Evolutionary conservation across 2,329 filamentous ascomycete genomes (phyloP).

Genomic region (Trichoderma sp.): DNA sequence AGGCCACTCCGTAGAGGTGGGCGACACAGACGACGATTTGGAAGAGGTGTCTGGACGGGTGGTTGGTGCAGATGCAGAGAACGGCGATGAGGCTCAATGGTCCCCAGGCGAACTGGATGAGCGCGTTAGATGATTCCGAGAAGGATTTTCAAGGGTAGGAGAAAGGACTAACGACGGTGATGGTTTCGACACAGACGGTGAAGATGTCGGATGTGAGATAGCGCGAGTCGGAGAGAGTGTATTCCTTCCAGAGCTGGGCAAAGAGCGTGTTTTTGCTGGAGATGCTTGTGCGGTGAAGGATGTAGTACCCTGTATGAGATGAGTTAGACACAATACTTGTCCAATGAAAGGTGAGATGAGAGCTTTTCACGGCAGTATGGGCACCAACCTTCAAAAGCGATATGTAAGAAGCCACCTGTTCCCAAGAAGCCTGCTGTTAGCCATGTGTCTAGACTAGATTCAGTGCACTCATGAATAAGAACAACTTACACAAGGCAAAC

Average conservation of each 20-base stretch:
- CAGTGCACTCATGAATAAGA: not conserved
- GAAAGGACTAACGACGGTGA: constrained; percentile 66
- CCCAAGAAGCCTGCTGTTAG: not conserved
- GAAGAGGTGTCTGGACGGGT: constrained; percentile 47
- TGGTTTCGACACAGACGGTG: constrained; percentile 81
- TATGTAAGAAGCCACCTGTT: constrained; percentile 66
- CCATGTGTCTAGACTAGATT: not conserved
- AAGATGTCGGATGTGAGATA: constrained; percentile 81
- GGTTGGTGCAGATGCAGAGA: constrained; percentile 42
- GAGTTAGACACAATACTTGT: not conserved
- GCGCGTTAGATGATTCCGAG: not conserved
- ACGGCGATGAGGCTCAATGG: constrained; percentile 54
- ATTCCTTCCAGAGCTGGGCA: constrained; percentile 91
- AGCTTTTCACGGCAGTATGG: not conserved
- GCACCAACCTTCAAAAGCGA: constrained; percentile 71
- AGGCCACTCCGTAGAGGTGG: constrained; percentile 59
- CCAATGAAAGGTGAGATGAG: not conserved
- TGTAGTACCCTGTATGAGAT: constrained; percentile 63
- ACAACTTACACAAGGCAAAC: constrained; percentile 53
- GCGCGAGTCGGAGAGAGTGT: constrained; percentile 79
- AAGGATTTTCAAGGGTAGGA: not conserved
- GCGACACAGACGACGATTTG: constrained; percentile 52
- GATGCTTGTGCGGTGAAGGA: constrained; percentile 64
- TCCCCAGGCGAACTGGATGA: constrained; percentile 51
- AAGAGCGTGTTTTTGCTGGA: constrained; percentile 68